These are phyloP conservation scores for Candida peoriensis DNA, from an alignment of 805 yeast species.

Conservation along the genomic window DNA sequence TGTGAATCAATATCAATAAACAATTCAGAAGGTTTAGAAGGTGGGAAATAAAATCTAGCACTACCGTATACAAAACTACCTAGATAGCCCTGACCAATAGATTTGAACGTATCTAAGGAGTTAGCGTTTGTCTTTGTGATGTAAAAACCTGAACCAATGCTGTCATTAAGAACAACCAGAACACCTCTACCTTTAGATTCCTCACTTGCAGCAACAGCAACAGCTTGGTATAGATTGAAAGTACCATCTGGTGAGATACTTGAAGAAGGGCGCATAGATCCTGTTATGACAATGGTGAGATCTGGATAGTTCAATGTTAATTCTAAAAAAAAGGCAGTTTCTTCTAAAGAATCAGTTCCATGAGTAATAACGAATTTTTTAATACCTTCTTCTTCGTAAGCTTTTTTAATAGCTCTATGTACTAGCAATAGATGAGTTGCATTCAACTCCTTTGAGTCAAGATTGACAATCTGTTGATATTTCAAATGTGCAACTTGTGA, in stretches of 20 bases:
- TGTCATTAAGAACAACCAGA: conserved; percentile 60
- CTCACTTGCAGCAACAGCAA: conserved; percentile 51
- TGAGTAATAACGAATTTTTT: conserved; percentile 66
- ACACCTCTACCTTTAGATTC: conserved; percentile 54
- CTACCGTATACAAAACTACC: conserved; percentile 67
- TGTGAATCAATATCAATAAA: conserved; percentile 33
- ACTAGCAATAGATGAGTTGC: conserved; percentile 40
- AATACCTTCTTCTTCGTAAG: conserved; percentile 35
- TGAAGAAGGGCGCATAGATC: conserved; percentile 72
- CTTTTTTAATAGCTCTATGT: conserved; percentile 41
- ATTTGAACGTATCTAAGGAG: conserved; percentile 63
- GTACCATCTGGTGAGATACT: conserved; percentile 70
- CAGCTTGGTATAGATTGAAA: conserved; percentile 67
- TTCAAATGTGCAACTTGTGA: conserved; percentile 52
- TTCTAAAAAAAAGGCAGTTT: conserved; percentile 62
- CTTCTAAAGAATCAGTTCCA: conserved; percentile 68
- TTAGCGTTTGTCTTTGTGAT: conserved; percentile 69
- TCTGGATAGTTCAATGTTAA: conserved; percentile 38
- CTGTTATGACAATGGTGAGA: conserved; percentile 62
- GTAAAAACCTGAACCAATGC: conserved; percentile 65
- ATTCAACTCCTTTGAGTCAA: conserved; percentile 59
- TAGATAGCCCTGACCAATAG: conserved; percentile 63
- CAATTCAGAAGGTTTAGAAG: conserved; percentile 45
- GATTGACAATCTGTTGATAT: conserved; percentile 58
- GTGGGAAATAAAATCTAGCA: conserved; percentile 60